Base-by-base conservation (phyloP, 306 rosid genomes). In the Sindora glabra region DNA sequence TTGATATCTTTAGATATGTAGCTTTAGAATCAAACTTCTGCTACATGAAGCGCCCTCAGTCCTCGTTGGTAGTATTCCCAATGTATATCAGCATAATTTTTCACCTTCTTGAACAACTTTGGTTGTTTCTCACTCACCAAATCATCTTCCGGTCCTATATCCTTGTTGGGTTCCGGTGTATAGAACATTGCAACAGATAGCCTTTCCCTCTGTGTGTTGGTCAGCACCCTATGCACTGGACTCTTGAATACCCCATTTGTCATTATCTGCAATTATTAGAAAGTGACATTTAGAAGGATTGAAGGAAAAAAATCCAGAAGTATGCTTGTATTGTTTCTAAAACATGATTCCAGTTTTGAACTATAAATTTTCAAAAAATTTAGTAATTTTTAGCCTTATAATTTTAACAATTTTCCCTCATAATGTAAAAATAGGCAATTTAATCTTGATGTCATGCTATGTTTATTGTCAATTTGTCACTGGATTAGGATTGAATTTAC, bases 201-300 rank as follows among this genome's bases (percentile, higher is more conserved):
- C 70, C 87, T 71, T 40, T 55, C 69, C 65, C 41, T 81, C 46
- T 77, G 36, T 15, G 83, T 38, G 57, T 81, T 74, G 27, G 74
- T 62, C 61, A 81, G 9, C 10, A 74, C 87, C 55, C 80, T 59
- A 56, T 81, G 87, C 11, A 77, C 59, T 2, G 70, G 60, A 64
- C 83, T 74, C 69, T 74, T 74, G 72, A 77, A 81, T 18, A 67
- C 65, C 14, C 83, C 83, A 33, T 81, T 81, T 5, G 65, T 74
- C 70, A 79, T 64, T 71, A 81, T 74, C 83, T 81, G 74, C 39
- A 38, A n/a, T 32, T 32, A 8, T 17, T 32, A 57, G 4, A 12
- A 29, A 29, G 2, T 29, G 5, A 9, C 5, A 29, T 1, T 29
- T 29, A 9, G 5, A 29, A 29, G 34, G 8, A 29, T 4, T 1